Base-by-base conservation (phyloP, 768 basidiomycete genomes). In the Trametes cinnabarina region DNA sequence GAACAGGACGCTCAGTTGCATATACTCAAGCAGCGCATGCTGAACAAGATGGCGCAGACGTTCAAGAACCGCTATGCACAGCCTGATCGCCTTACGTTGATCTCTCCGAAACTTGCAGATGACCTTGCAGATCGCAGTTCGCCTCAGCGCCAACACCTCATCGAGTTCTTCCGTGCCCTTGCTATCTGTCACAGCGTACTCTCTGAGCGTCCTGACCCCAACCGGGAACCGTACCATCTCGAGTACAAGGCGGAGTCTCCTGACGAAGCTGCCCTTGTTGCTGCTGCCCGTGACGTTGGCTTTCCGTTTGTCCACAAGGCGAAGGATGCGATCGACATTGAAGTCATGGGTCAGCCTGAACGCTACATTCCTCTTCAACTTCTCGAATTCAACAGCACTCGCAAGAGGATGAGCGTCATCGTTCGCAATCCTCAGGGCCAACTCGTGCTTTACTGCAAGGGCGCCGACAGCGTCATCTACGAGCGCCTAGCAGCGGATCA, bases 221-320 rank as follows among this genome's bases (percentile, higher is more conserved):
- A 79, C 54, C 74, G 74, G 22, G 72, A 84, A 3, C 90, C 92
- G 0, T 83, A 80, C 68, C 69, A 76, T 9, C 68, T 96, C 54
- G 83, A 88, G 57, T 98, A 98, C 79, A 98, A 98, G 73, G 96
- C 96, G 4, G 95, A 99, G 74, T 92, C 89, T 3, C 95, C 94
- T 0, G 94, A 98, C 67, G 96, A 98, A 70, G 92, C 94, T 20
- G 96, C 96, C 12, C 80, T 98, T 32, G 96, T 98, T 9, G 87
- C 82, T 28, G 93, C 91, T 9, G 95, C 96, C 15, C 80, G 95
- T 35, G 96, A 98, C 69, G 87, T 87, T 4, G 96, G 96, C 0
- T 98, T 97, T 70, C 90, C 92, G 1, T 98, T 97, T 73, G 72
- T 97, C 41, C 79, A 78, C 63, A 87, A 86, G 70, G 78, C 81